phyloP scores from a whole-genome alignment of 768 basidiomycete species.

The Panaeolus cyanescens region DNA sequence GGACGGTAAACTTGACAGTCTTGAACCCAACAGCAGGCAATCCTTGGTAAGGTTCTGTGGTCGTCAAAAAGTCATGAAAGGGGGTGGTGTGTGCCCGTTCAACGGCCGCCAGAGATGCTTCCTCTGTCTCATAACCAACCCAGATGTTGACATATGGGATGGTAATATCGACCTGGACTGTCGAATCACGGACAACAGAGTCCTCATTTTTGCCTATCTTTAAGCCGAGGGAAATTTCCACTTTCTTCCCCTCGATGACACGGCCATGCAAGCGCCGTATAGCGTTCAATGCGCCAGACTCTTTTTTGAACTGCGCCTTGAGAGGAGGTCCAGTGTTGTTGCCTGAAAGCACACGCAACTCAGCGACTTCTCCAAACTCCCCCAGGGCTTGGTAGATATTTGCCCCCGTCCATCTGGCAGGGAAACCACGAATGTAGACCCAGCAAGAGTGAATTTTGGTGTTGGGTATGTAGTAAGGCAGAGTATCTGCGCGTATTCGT shows the following conservation, averaged over 20 bases:
- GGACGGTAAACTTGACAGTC: constrained; percentile 64
- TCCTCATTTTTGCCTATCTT: constrained; percentile 20
- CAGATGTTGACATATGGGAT: constrained; percentile 59
- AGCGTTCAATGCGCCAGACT: constrained; percentile 56
- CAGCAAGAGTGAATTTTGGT: constrained; percentile 49
- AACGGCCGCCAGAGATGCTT: constrained; percentile 54
- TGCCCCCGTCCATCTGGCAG: constrained; percentile 29
- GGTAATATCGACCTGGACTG: constrained; percentile 61
- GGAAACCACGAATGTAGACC: constrained; percentile 56
- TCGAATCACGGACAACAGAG: constrained; percentile 50
- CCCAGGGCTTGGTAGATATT: constrained; percentile 40
- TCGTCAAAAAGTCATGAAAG: constrained; percentile 41
- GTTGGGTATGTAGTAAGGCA: constrained; percentile 50
- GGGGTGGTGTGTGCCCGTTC: constrained; percentile 36
- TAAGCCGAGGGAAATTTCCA: constrained; percentile 49
- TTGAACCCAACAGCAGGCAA: constrained; percentile 57
- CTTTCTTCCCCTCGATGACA: constrained; percentile 33
- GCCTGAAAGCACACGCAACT: constrained; percentile 30
- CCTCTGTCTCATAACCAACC: constrained; percentile 57
- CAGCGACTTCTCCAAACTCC: constrained; percentile 49
- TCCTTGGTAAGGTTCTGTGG: constrained; percentile 54
- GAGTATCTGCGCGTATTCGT: constrained; percentile 13
- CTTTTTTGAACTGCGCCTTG: constrained; percentile 48
- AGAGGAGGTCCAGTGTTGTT: constrained; percentile 27
- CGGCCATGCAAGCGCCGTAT: constrained; percentile 50